Evolutionary conservation across 1,284 basidiomycete genomes (phyloP).

Genomic region (Cutaneotrichosporon cavernicola): DNA sequence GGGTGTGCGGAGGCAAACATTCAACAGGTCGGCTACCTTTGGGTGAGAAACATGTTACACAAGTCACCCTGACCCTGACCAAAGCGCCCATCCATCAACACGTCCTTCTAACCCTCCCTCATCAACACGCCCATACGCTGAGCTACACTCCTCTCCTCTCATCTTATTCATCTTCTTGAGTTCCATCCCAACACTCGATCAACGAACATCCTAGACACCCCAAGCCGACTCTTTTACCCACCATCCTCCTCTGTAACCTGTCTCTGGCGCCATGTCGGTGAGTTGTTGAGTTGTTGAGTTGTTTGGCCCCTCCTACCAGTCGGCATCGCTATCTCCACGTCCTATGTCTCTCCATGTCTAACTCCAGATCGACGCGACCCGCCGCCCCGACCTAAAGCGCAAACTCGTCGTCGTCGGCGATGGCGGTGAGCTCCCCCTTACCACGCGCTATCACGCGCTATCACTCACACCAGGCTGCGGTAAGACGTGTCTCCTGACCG

Average conservation of each 20-base stretch:
- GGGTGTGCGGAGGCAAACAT: too few species aligned
- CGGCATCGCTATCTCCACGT: neutral
- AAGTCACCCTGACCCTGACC: neutral
- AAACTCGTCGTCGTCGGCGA: slow-evolving; percentile 80
- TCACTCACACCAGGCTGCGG: slow-evolving; percentile 56
- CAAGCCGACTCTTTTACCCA: neutral
- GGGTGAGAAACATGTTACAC: neutral
- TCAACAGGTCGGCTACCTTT: neutral
- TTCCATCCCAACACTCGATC: neutral
- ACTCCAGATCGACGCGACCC: slow-evolving; percentile 16
- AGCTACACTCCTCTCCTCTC: neutral
- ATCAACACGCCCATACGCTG: too few species aligned
- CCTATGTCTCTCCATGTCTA: neutral
- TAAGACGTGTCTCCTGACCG: slow-evolving; percentile 58
- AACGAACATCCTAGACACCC: neutral
- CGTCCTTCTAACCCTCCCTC: neutral
- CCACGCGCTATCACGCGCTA: neutral
- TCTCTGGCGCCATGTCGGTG: neutral
- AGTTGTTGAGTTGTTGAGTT: neutral
- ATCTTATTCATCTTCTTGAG: neutral
- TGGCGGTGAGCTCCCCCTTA: slow-evolving; percentile 38
- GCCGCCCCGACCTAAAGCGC: slow-evolving; percentile 73
- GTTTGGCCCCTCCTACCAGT: neutral
- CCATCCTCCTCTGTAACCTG: neutral
- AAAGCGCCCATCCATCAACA: neutral